Evolutionary conservation across 768 basidiomycete genomes (phyloP).

Genomic region (Mycena pura): DNA sequence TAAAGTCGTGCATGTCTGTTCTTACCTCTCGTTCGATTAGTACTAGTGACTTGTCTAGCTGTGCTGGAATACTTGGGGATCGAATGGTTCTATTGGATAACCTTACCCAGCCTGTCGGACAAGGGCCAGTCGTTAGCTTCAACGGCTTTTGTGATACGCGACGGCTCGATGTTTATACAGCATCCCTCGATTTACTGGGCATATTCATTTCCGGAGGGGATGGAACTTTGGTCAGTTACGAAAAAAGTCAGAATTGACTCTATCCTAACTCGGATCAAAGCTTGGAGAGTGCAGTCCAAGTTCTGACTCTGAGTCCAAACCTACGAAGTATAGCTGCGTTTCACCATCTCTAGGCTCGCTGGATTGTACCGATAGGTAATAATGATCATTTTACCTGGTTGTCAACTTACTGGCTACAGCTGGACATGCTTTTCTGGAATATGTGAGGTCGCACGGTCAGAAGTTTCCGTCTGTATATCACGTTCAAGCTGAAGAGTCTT

Average conservation of each 20-base stretch:
- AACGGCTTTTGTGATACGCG: background rate
- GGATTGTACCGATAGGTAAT: background rate
- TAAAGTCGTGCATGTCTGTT: no score
- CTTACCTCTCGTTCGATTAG: background rate
- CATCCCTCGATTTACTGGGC: background rate
- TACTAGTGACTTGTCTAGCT: background rate
- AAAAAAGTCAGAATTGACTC: background rate
- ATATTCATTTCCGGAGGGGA: background rate
- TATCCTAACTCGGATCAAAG: background rate
- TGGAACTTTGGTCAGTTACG: background rate
- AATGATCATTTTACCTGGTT: background rate
- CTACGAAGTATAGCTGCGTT: background rate
- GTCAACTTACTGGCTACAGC: background rate
- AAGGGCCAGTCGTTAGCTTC: background rate
- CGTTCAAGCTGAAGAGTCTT: no score
- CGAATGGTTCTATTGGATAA: slow-evolving; percentile 1
- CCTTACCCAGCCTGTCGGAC: background rate
- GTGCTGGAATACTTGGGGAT: slow-evolving; percentile 5
- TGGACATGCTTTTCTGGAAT: slow-evolving; percentile 1
- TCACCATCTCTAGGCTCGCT: background rate
- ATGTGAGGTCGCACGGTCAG: background rate
- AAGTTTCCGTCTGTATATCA: background rate
- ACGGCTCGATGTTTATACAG: background rate
- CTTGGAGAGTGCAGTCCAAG: background rate
- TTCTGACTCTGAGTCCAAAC: no score